Conservation (phyloP, 257 asterid genomes). For the Hygrophila difformis region DNA sequence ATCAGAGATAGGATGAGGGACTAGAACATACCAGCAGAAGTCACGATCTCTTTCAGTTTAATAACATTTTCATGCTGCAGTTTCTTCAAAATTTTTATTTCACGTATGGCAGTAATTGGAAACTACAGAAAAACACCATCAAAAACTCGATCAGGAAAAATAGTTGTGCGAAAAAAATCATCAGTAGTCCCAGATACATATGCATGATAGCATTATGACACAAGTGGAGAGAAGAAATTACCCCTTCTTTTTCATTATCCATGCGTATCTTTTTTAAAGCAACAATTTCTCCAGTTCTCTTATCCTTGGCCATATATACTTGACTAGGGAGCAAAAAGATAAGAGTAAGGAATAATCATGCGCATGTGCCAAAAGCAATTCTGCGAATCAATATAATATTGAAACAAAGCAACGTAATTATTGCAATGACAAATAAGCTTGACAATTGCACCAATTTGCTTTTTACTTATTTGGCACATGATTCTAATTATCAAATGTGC, state of each 20-base stretch:
- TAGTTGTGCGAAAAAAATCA: constrained; percentile 9
- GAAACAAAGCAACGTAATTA: too few species aligned
- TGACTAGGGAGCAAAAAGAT: constrained; percentile 45
- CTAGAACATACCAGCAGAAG: constrained; percentile 65
- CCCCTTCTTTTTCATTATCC: constrained; percentile 99
- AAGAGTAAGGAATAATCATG: constrained; percentile 7
- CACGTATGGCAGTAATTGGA: constrained; percentile 92
- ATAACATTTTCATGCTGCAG: constrained; percentile 85
- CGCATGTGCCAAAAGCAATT: too few species aligned
- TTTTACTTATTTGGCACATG: too few species aligned
- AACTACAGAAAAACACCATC: constrained; percentile 51
- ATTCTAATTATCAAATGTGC: too few species aligned
- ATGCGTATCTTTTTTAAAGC: constrained; percentile 94
- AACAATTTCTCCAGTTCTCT: constrained; percentile 75
- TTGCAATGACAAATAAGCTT: too few species aligned
- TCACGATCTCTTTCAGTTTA: constrained; percentile 85
- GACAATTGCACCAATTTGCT: too few species aligned
- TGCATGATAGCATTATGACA: not conserved
- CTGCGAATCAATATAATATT: too few species aligned
- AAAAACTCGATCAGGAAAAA: constrained; percentile 5
- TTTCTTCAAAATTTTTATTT: constrained; percentile 86
- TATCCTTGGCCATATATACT: constrained; percentile 89
- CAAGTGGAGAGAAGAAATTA: constrained; percentile 25
- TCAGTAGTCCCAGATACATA: not conserved
- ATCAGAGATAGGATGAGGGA: constrained; percentile 4